Base-by-base conservation (phyloP, 2,329 filamentous ascomycete species). In the Exophiala viscosa region DNA sequence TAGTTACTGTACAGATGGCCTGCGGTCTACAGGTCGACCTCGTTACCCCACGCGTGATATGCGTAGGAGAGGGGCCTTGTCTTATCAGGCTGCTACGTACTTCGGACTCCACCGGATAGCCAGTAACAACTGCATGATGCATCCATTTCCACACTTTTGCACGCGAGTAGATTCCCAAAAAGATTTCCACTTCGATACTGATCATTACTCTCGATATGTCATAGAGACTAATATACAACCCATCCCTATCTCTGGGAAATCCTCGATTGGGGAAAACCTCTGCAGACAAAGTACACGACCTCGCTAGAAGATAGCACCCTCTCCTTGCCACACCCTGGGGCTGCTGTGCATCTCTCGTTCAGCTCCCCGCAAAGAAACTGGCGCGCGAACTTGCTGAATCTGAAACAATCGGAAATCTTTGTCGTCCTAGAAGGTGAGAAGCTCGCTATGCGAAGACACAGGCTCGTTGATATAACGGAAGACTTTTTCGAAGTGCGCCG, bases 281-380 rank as follows among this genome's bases (percentile, higher is more conserved):
- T 20, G 88, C 87, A 58, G 83, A 82, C 55, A 97, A 75, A 89
- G 45, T 84, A 78, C 91, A 96, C 96, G 65, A 96, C 90, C 69
- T 96, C 91, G 64, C 84, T 91, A 61, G 96, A 90, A 64, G 88
- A 95, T 0, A 92, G 90, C n/a, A 53, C 86, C 88, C 48, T 34
- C 40, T 41, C 45, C 40, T 36, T 44, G 38, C 47, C 50, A 42
- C 51, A 40, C 38, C 38, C 35, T 40, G 39, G 35, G 42, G 46
- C n/a, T 35, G 39, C 18, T 33, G 42, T 48, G 47, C 48, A 42
- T 45, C 50, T 48, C 35, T 55, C 17, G 38, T 17, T 31, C 38
- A 47, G 38, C 8, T 44, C 42, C 41, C 28, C 10, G 14, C 31
- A 18, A 40, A 35, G 35, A 18, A 35, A 48, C 34, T 48, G 45